A percentile compares a stretch with the other conserved stretches of the same genome.
Conservation (phyloP, 306 rosid genomes). For the Astragalus membranaceus region DNA sequence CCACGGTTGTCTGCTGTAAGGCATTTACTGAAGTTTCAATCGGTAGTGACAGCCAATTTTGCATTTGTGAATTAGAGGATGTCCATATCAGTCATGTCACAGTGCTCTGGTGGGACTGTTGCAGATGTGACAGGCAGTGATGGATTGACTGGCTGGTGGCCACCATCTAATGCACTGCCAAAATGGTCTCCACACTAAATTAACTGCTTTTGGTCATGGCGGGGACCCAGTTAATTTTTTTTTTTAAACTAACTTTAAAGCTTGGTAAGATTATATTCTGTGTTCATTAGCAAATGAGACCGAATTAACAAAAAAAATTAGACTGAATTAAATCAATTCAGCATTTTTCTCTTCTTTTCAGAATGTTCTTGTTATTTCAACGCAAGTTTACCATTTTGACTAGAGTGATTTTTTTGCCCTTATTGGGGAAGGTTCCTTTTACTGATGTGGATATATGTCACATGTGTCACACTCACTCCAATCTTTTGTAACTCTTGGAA, state of each 20-base stretch:
- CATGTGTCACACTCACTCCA: not conserved
- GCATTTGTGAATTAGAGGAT: not conserved
- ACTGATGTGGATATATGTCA: not conserved
- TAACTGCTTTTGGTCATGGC: too few species aligned
- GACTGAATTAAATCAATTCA: not conserved
- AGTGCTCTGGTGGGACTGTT: too few species aligned
- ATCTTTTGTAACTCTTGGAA: not conserved
- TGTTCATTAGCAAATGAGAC: not conserved
- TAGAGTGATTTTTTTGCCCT: not conserved
- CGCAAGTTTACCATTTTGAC: not conserved
- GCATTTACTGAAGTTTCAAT: not conserved
- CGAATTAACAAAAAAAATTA: not conserved
- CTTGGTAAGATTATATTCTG: not conserved
- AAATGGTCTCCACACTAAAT: not conserved
- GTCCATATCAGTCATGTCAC: not conserved
- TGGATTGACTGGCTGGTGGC: not conserved
- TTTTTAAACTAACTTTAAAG: not conserved
- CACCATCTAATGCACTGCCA: not conserved
- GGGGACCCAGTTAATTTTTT: not conserved
- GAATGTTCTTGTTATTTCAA: not conserved
- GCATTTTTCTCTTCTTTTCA: slow-evolving; percentile 7
- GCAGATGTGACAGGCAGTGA: not conserved
- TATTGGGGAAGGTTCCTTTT: not conserved
- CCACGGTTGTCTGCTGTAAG: not conserved
- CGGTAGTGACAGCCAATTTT: not conserved